A percentile compares a stretch with the other conserved stretches of the same genome.
These are phyloP conservation scores for Metschnikowia chrysomelidarum DNA, from an alignment of 805 yeast genomes.

Conservation along the genomic window DNA sequence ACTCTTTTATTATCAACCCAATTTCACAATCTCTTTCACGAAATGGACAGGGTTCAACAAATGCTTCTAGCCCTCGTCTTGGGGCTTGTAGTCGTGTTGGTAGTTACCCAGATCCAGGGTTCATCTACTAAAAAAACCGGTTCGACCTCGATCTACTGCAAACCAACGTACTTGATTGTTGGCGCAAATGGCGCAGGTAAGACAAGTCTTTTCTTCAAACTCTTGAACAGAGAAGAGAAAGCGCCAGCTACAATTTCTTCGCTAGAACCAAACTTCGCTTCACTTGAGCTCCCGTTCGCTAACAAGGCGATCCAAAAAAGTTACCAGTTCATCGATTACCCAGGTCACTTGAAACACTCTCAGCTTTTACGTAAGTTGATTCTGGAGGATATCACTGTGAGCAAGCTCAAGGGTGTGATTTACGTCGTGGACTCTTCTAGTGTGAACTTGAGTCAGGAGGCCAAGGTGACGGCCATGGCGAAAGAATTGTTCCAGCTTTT, in stretches of 20 bases:
- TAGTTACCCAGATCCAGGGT: constrained; percentile 10
- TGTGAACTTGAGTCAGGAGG: constrained; percentile 42
- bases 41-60: constrained; percentile 18
- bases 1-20: not conserved
- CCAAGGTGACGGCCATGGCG: constrained; percentile 45
- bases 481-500: constrained; percentile 58
- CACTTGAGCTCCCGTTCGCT: constrained; percentile 34
- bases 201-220: constrained; percentile 50
- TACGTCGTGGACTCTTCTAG: constrained; percentile 77
- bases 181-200: constrained; percentile 71
- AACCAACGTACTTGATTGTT: constrained; percentile 59
- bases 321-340: constrained; percentile 68
- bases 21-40: not conserved
- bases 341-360: constrained; percentile 81
- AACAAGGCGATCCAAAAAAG: constrained; percentile 35
- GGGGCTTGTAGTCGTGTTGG: constrained; percentile 16
- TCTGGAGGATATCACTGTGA: constrained; percentile 35
- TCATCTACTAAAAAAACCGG: constrained; percentile 1
- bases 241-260: constrained; percentile 33
- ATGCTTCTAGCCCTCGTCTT: constrained; percentile 14
- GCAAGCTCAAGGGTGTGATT: constrained; percentile 61
- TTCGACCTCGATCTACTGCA: constrained; percentile 20
- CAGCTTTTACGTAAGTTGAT: constrained; percentile 53
- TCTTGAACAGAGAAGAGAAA: constrained; percentile 18
- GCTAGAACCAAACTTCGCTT: constrained; percentile 33